phyloP scores from a whole-genome alignment of 306 rosid species.

The Lithocarpus polystachyus region DNA sequence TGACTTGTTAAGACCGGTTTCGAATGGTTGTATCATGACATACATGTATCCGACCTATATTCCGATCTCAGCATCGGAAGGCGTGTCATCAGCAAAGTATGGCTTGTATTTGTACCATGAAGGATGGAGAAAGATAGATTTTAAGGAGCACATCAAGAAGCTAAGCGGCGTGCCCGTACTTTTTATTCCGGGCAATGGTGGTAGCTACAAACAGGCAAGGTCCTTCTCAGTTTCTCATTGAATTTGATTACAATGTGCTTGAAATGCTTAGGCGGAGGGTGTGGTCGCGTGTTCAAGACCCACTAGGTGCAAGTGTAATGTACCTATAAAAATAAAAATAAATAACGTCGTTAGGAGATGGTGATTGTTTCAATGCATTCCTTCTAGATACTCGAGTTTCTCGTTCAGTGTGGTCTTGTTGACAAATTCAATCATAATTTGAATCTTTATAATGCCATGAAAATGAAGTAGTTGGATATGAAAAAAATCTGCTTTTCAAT shows the following conservation, averaged over 20 bases:
- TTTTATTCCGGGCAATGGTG: conserved; percentile 97
- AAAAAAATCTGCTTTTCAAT: neutral
- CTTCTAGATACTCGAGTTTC: neutral
- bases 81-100: conserved; percentile 58
- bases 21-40: conserved; percentile 90
- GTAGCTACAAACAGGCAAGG: conserved; percentile 99
- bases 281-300: too few relatives aligned
- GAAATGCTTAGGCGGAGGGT: neutral
- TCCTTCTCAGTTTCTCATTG: conserved; percentile 34
- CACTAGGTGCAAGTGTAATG: too few relatives aligned
- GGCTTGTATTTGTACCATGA: conserved; percentile 87
- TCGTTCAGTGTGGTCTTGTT: neutral
- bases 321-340: too few relatives aligned
- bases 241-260: neutral
- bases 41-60: conserved; percentile 96
- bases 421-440: neutral
- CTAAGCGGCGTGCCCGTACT: conserved; percentile 87
- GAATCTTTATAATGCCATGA: neutral
- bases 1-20: conserved; percentile 66
- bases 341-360: neutral
- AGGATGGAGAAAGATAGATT: conserved; percentile 93
- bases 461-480: neutral
- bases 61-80: conserved; percentile 55
- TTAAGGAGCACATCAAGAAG: conserved; percentile 74
- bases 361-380: neutral